A percentile compares a stretch with the other conserved stretches of the same genome.
These are phyloP conservation scores for Pythium utonaiense DNA, from an alignment of 352 stramenopile genomes.

Conservation along the genomic window DNA sequence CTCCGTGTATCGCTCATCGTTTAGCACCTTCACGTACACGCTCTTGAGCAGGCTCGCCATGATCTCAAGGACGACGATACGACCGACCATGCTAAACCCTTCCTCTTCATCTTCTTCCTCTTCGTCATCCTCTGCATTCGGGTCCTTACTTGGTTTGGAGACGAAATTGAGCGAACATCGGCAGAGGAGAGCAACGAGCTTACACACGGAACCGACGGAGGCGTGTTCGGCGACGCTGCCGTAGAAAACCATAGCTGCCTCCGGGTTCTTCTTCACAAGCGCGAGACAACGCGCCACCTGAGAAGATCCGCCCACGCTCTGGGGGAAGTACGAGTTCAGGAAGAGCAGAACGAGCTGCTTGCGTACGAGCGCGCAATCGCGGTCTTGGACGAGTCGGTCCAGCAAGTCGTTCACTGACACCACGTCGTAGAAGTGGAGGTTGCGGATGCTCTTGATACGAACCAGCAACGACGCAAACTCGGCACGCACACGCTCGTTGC, in stretches of 20 bases:
- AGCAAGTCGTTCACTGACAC: conserved; percentile 76
- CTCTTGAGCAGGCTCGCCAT: conserved; percentile 72
- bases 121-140: conserved; percentile 46
- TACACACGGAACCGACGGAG: conserved; percentile 80
- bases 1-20: conserved; percentile 61
- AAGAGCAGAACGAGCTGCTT: conserved; percentile 83
- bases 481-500: conserved; percentile 77
- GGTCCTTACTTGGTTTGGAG: conserved; percentile 48
- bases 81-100: conserved; percentile 60
- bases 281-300: conserved; percentile 79
- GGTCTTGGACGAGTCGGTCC: conserved; percentile 68
- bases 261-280: conserved; percentile 77
- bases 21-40: conserved; percentile 65
- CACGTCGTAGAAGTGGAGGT: conserved; percentile 86
- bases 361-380: conserved; percentile 42
- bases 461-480: conserved; percentile 76
- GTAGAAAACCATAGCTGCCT: conserved; percentile 83
- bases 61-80: conserved; percentile 74
- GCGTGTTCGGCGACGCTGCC: conserved; percentile 67
- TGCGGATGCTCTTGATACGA: conserved; percentile 85
- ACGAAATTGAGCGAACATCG: conserved; percentile 79
- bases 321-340: conserved; percentile 86
- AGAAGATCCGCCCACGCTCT: conserved; percentile 71
- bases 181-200: conserved; percentile 68
- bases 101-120: conserved; percentile 63